phyloP scores from a whole-genome alignment of 2,329 filamentous ascomycete genomes.

The Trichoderma koningiopsis region DNA sequence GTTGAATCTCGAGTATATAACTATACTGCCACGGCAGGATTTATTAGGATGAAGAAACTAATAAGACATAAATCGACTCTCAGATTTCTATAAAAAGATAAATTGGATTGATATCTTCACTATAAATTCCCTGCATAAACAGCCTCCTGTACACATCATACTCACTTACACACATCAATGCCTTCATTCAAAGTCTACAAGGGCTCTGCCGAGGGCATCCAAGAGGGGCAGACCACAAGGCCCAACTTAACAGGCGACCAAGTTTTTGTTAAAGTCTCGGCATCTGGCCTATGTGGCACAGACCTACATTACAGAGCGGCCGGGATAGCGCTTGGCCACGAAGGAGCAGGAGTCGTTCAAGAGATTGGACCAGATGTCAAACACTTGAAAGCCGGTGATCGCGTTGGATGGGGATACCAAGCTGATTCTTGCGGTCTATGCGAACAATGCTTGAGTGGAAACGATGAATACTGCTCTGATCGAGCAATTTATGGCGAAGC shows the following conservation, averaged over 20 bases:
- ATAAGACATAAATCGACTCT: neutral
- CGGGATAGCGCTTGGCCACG: conserved; percentile 47
- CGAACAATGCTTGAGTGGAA: conserved; percentile 44
- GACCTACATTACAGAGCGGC: conserved; percentile 5
- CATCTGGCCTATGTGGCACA: conserved; percentile 35
- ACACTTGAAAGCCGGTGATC: conserved; percentile 42
- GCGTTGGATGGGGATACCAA: conserved; percentile 46
- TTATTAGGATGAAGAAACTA: neutral
- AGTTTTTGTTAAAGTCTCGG: conserved; percentile 32
- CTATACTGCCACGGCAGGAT: neutral
- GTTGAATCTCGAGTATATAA: neutral
- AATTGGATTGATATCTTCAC: neutral
- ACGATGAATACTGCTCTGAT: conserved; percentile 44
- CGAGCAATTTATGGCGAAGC: conserved; percentile 42
- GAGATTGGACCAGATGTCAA: conserved; percentile 42
- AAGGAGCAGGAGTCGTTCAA: conserved; percentile 47
- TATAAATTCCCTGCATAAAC: neutral
- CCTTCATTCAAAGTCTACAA: conserved; percentile 34
- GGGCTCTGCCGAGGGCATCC: conserved; percentile 29
- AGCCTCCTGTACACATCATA: no score
- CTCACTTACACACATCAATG: conserved; percentile 22
- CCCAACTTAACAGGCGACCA: conserved; percentile 30
- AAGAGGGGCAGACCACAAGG: conserved; percentile 31
- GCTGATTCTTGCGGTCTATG: conserved; percentile 46
- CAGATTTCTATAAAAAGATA: neutral